Percentiles rank a stretch among this genome's conserved stretches.
Conservation (phyloP, 257 asterid genomes). For the Petunia axillaris region DNA sequence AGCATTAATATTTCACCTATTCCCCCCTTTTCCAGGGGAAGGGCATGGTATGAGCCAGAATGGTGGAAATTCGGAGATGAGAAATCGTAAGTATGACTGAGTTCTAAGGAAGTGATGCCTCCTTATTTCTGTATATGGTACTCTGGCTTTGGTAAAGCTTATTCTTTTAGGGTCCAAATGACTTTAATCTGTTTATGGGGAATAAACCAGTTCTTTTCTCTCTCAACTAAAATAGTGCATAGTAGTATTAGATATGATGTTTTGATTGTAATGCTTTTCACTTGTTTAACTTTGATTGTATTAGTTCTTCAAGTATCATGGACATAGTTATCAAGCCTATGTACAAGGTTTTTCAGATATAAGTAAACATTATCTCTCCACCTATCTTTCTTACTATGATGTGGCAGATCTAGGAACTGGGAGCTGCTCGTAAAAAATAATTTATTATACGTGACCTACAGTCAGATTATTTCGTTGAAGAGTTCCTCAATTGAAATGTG, state of each 20-base stretch:
- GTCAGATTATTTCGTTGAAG: slow-evolving; percentile 7
- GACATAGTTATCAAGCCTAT: neutral
- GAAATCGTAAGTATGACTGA: slow-evolving; percentile 67
- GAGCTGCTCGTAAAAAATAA: neutral
- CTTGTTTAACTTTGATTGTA: neutral
- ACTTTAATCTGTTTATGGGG: slow-evolving; percentile 4
- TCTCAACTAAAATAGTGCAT: slow-evolving; percentile 3
- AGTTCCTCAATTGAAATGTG: neutral
- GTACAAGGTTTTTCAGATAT: slow-evolving; percentile 1
- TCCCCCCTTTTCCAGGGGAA: slow-evolving; percentile 67
- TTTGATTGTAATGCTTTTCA: slow-evolving; percentile 15
- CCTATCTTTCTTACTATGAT: slow-evolving; percentile 10
- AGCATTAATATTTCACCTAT: slow-evolving; percentile 1
- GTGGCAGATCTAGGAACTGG: slow-evolving; percentile 19
- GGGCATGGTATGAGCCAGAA: slow-evolving; percentile 88
- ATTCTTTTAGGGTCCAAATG: slow-evolving; percentile 20
- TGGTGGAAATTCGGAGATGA: slow-evolving; percentile 99
- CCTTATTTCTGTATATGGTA: slow-evolving; percentile 4
- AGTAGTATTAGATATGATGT: slow-evolving; percentile 8
- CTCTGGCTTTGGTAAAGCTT: slow-evolving; percentile 12
- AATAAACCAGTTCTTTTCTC: slow-evolving; percentile 15
- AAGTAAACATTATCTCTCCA: neutral
- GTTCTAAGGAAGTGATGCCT: slow-evolving; percentile 12
- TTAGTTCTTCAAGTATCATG: slow-evolving; percentile 10
- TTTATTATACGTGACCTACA: neutral